These are phyloP conservation scores for Melampsora abietis-canadensis DNA, from an alignment of 1,284 basidiomycete species.

Conservation along the genomic window DNA sequence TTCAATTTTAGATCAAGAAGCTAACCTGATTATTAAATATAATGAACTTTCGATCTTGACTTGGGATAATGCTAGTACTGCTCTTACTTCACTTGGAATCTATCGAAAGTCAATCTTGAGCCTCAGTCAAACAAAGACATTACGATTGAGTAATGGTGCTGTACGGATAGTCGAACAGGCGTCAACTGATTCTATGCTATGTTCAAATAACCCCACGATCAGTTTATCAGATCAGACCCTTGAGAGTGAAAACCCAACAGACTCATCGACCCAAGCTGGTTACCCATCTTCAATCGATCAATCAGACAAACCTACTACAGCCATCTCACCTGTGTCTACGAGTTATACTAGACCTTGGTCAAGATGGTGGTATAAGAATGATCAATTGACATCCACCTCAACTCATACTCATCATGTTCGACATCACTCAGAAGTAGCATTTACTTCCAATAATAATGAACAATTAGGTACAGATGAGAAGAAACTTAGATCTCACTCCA, in stretches of 20 bases:
- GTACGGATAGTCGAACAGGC: background rate
- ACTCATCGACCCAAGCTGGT: too few species aligned
- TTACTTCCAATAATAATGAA: conserved; percentile 7
- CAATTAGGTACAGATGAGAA: background rate
- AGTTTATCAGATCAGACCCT: background rate
- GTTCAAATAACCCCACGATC: background rate
- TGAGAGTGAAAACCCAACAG: too few species aligned
- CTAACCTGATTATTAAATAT: conserved; percentile 32
- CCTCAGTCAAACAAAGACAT: conserved; percentile 50
- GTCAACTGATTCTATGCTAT: background rate
- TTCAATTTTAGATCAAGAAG: conserved; percentile 17
- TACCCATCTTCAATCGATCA: background rate
- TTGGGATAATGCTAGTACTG: conserved; percentile 58
- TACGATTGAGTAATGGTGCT: conserved; percentile 50
- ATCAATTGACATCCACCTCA: conserved; percentile 1
- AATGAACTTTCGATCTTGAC: conserved; percentile 54
- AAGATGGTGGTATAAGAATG: conserved; percentile 40
- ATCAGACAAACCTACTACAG: background rate
- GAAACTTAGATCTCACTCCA: background rate
- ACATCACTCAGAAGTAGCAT: conserved; percentile 7
- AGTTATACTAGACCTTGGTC: conserved; percentile 31
- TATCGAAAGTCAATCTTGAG: conserved; percentile 54
- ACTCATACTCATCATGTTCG: conserved; percentile 11
- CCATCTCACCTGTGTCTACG: background rate
- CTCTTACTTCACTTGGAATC: conserved; percentile 57